phyloP scores from a whole-genome alignment of 2,329 filamentous ascomycete species.

The Dendryphion nanum region DNA sequence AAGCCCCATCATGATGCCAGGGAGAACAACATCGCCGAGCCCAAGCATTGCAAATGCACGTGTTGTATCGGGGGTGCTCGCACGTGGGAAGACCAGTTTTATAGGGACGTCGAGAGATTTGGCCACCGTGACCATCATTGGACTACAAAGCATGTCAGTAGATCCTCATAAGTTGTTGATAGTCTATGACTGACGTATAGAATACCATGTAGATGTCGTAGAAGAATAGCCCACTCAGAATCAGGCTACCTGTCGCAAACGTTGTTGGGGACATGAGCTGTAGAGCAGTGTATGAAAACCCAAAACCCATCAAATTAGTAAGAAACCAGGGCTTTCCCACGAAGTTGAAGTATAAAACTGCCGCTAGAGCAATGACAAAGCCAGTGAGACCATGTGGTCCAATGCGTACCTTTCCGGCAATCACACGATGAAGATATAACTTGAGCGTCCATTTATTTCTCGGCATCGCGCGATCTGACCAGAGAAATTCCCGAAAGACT shows the following conservation, averaged over 20 bases:
- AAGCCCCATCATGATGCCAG: constrained; percentile 84
- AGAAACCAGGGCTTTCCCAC: constrained; percentile 65
- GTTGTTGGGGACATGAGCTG: constrained; percentile 86
- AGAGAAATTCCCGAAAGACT: constrained; percentile 40
- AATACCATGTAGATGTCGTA: constrained; percentile 96
- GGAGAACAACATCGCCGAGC: constrained; percentile 89
- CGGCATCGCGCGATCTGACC: constrained; percentile 49
- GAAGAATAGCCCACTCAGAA: constrained; percentile 79
- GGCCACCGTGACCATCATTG: constrained; percentile 84
- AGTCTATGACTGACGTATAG: constrained; percentile 60
- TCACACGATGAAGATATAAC: constrained; percentile 54
- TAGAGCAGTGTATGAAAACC: constrained; percentile 80
- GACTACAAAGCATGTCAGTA: constrained; percentile 44
- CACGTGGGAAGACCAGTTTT: constrained; percentile 81
- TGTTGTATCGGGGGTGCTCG: constrained; percentile 47
- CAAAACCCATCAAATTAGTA: constrained; percentile 83
- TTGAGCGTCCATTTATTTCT: constrained; percentile 53
- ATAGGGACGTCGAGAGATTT: constrained; percentile 88
- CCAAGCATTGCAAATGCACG: constrained; percentile 72
- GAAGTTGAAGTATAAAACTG: constrained; percentile 64
- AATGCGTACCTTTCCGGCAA: constrained; percentile 53
- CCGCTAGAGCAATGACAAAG: constrained; percentile 53
- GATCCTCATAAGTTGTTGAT: constrained; percentile 2
- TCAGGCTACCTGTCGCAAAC: constrained; percentile 75
- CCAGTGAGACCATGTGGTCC: constrained; percentile 56